Evolutionary conservation across 495 filamentous ascomycete species (phyloP), one percentile per base, ranked within the genome.

Genomic region (Astrothelium macrocarpum): DNA sequence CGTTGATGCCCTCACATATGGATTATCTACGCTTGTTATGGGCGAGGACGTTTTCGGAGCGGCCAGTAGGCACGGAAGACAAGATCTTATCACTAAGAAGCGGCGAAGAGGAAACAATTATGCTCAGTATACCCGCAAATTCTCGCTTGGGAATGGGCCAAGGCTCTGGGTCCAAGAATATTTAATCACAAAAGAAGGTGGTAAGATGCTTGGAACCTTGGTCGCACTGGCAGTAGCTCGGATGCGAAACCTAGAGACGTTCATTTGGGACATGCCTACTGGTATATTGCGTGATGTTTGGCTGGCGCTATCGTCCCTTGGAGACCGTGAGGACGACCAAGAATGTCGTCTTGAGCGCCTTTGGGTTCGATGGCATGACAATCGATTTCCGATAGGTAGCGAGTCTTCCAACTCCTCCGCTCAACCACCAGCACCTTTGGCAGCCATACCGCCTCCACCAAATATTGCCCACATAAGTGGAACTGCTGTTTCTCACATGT

Each of bases 221-320:
- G 90, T 95, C n/a, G 90, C 92, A 16, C 75, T 93, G 67, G 89
- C 91, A 2, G 80, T 96, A 28, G 84, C 86, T 32, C 84, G 90
- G 62, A 96, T 96, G 93, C 78, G 86, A 26, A 91, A 91, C 66
- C 81, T 97, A 23, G 91, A 97, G 73, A 86, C 85, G 0, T 97
- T 97, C 68, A 78, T 91, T 12, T 97, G 93, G 93, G 92, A 97
- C 71, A 96, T 96, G 92, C 90, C 91, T 0, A 96, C 91, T 0
- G 93, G 93, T 0, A 87, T 96, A 28, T 75, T 93, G 45, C 82
- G 91, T 59, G 90, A 95, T 68, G 87, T 95, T 32, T 97, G 93
- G 81, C 82, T 91, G 69, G 87, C 93, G 26, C 79, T 97, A 45
- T 81, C 87, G 0, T 93, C 88, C 0, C 77, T 94, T 26, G 86